These are phyloP conservation scores for Microthyrium microscopicum DNA, from an alignment of 2,329 filamentous ascomycete species.

Conservation along the genomic window DNA sequence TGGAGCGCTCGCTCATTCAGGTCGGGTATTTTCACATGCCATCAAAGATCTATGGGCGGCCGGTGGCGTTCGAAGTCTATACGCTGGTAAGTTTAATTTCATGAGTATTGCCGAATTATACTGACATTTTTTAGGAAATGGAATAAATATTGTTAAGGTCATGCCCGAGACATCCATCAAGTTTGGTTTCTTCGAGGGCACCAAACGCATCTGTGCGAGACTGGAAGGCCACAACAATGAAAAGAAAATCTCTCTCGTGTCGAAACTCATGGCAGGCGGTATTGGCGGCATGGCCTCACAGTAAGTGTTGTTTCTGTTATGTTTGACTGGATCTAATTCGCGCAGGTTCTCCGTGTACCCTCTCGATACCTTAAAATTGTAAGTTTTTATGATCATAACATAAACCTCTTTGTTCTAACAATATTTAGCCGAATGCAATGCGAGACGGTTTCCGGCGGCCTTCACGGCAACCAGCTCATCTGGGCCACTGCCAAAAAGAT, in stretches of 20 bases:
- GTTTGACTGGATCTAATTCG: constrained; percentile 15
- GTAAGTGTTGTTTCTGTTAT: constrained; percentile 27
- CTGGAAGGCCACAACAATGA: constrained; percentile 80
- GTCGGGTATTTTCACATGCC: constrained; percentile 54
- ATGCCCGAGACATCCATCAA: constrained; percentile 98
- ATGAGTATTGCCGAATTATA: constrained; percentile 7
- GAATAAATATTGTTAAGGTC: constrained; percentile 90
- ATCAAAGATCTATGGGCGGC: constrained; percentile 66
- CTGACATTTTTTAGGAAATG: constrained; percentile 53
- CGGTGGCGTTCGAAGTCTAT: constrained; percentile 76
- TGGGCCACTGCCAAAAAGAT: constrained; percentile 72
- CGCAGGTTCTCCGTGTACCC: constrained; percentile 74
- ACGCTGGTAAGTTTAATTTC: constrained; percentile 52
- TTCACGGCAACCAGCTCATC: constrained; percentile 70
- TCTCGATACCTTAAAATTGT: constrained; percentile 67
- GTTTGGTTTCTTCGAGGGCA: constrained; percentile 84
- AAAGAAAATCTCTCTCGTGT: constrained; percentile 60
- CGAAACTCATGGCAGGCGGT: constrained; percentile 82
- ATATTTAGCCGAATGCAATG: constrained; percentile 66
- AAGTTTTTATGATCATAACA: constrained; percentile 15
- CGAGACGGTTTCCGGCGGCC: constrained; percentile 73
- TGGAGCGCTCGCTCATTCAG: constrained; percentile 46
- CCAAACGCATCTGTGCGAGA: constrained; percentile 5
- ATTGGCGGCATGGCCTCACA: constrained; percentile 89
- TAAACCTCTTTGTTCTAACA: constrained; percentile 9